Evolutionary conservation across 164 flowering plant genomes (phyloP).

Genomic region (Vitis riparia): DNA sequence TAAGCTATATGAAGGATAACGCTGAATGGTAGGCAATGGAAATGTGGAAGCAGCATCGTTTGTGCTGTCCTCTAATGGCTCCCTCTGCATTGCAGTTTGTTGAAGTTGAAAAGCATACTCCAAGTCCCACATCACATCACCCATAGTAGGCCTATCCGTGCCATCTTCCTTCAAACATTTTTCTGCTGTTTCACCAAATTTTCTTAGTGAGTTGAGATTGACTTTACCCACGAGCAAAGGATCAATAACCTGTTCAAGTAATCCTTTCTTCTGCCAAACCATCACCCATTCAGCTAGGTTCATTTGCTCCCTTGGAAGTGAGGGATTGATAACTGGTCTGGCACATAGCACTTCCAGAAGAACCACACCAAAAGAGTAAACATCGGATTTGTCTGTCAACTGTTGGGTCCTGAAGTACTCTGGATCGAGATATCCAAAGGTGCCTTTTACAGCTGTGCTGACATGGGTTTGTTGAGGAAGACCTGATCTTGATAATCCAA

Average conservation of each 20-base stretch:
- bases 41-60: slow-evolving; percentile 9
- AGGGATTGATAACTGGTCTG: slow-evolving; percentile 4
- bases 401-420: slow-evolving; percentile 7
- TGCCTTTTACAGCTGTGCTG: slow-evolving; percentile 12
- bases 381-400: slow-evolving; percentile 21
- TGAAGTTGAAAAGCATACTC: slow-evolving; percentile 18
- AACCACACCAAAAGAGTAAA: slow-evolving; percentile 24
- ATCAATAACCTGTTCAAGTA: slow-evolving; percentile 10
- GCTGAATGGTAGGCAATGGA: slow-evolving; percentile 17
- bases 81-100: slow-evolving; percentile 7
- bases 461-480: not conserved
- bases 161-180: slow-evolving; percentile 33
- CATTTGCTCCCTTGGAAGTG: slow-evolving; percentile 9
- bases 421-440: slow-evolving; percentile 19
- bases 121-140: slow-evolving; percentile 37
- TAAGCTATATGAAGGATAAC: slow-evolving; percentile 26
- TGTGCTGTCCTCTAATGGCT: slow-evolving; percentile 23
- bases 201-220: slow-evolving; percentile 25
- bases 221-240: slow-evolving; percentile 28
- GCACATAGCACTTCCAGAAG: slow-evolving; percentile 21
- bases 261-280: not conserved
- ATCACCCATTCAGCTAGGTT: slow-evolving; percentile 19
- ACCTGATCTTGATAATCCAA: slow-evolving; percentile 14
- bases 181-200: slow-evolving; percentile 3
- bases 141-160: slow-evolving; percentile 34